Base-by-base conservation (phyloP, 2,329 filamentous ascomycete genomes). In the Berkeleyomyces basicola region DNA sequence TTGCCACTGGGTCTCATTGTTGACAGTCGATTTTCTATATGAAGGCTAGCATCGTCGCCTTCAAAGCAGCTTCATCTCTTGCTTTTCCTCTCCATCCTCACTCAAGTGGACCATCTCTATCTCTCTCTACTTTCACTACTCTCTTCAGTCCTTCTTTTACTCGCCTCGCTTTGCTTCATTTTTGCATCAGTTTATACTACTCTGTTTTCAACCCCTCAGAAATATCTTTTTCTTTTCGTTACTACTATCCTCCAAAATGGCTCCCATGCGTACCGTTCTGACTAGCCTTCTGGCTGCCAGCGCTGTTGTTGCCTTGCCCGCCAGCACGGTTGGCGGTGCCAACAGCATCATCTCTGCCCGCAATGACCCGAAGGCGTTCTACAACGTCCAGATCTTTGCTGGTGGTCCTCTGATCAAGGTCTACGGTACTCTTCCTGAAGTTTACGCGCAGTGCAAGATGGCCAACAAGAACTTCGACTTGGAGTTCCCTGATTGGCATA, bases 391-490 rank as follows among this genome's bases (percentile, higher is more conserved):
- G n/a, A 43, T 55, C 14, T 55, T 63, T 44, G 14, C 36, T 37
- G 31, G 42, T 14, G 55, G 43, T 3, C 61, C 55, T 4, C 4
- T 59, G 5, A 36, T 63, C 10, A 40, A 11, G 6, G 31, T 63
- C 10, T 46, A 63, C 49, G 67, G 68, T 31, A 68, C 67, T 16
- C 51, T 68, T 57, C 47, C 67, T 59, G 58, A 68, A 36, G 61
- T 68, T 14, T 59, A 66, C 62, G 60, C 47, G 4, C 63, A 66
- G 60, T 60, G 66, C 14, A 23, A 65, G 7, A 23, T 62, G 58
- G 51, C 66, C 37, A 67, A 68, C 61, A 65, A 66, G 23, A 59
- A 68, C 62, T 67, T 63, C 61, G 64, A 67, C 4, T 6, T 49
- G 3, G 64, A 66, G n/a, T 67, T 65, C 58, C 47, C 47, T 46